Base-by-base conservation (phyloP, 352 stramenopile species). In the Pythium periplocum region DNA sequence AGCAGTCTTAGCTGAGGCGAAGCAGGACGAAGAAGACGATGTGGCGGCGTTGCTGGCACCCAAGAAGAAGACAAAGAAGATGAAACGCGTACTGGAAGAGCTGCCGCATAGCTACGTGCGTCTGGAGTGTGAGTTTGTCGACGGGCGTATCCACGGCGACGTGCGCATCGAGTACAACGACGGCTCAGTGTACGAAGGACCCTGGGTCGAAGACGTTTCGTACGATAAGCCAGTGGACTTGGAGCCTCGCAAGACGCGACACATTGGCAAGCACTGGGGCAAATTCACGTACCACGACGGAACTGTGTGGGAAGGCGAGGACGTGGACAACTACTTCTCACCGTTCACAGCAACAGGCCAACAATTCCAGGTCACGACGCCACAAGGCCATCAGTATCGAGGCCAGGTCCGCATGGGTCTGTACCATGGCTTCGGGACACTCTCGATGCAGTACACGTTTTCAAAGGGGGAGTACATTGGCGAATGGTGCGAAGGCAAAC, bases 241-340 rank as follows among this genome's bases (percentile, higher is more conserved):
- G 30, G 71, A 76, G 41, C 76, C 79, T 2, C 66, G 65, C 37
- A 90, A 93, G 46, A 89, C 82, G 2, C 53, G 63, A 5, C 65
- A 65, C 37, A 33, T 51, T 0, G 35, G 50, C 6, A 71, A 61
- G 11, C 80, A 90, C 55, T 93, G 78, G 75, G 83, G 83, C 6
- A 87, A 87, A 49, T 90, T 93, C 57, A 86, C 68, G 7, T 86
- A 67, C 40, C 71, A 61, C 2, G 83, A 93, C 47, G 83, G 80
- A 41, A 85, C 73, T 0, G 48, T 89, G 30, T 93, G 83, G 80
- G 70, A 89, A 55, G 83, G 83, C 10, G 78, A 88, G 30, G 55
- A 75, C 4, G 83, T 93, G 2, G 80, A 91, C 61, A 93, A 91
- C 59, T 89, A 86, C 55, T 93, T 93, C 53, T 88, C 76, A 4